Base-by-base conservation (phyloP, 2,329 filamentous ascomycete genomes). In the Diaporthe sp. region DNA sequence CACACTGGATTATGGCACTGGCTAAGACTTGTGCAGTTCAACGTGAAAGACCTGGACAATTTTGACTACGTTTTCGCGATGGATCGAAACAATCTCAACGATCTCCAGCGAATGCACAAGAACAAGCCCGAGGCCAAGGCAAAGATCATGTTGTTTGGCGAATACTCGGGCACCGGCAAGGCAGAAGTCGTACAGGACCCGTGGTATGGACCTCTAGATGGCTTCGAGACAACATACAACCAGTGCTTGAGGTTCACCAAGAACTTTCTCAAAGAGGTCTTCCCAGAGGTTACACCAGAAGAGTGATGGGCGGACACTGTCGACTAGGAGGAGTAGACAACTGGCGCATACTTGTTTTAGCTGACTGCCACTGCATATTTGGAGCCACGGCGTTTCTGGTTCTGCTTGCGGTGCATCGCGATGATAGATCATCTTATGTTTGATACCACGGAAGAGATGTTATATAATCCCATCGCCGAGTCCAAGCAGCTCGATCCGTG, bases 31-130 rank as follows among this genome's bases (percentile, higher is more conserved):
- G 71, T 60, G 60, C 74, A 91, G 89, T 83, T 92, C 68, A 85
- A 86, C 6, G 84, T 88, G 1, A 89, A 90, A 71, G 97, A 99
- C 84, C 97, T 98, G 80, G 87, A 92, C 74, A 88, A 90, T 22
- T 98, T 98, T 81, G 95, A 98, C 84, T 98, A 98, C 85, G 92
- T 99, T 76, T 92, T 99, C 75, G 96, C 94, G 76, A 99, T 99
- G 97, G 97, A 99, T 82, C 88, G 91, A 67, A 91, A 92, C 61
- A 98, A 98, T 83, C 87, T 98, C 60, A 87, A 89, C 12, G 91
- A 97, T 81, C 85, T 98, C 75, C 83, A 92, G 80, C 87, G 91
- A 47, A 85, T 93, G 81, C 87, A 91, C 78, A 86, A 88, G 76
- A 87, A 90, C 78, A 90, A 90, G 78, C 86, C 88, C n/a, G 87